Percentiles rank a stretch among this genome's conserved stretches.
These are phyloP conservation scores for Monilinia fructicola DNA, from an alignment of 2,329 filamentous ascomycete genomes.

Conservation along the genomic window DNA sequence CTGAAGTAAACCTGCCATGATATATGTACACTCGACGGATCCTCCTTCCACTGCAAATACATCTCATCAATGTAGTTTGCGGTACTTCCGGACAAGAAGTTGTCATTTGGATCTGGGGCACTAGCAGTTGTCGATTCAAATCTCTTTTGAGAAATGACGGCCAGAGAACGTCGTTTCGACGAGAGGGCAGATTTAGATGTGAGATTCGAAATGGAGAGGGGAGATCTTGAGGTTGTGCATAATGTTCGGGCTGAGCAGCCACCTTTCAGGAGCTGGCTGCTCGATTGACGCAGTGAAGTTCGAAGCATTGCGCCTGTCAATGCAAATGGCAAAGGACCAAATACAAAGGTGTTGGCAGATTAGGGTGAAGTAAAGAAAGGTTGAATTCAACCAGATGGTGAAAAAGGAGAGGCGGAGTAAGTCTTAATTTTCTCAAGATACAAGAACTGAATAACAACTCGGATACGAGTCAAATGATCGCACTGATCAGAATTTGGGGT, in stretches of 20 bases:
- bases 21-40: conserved; percentile 89
- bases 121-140: conserved; percentile 56
- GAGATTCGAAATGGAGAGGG: conserved; percentile 44
- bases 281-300: conserved; percentile 63
- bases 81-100: conserved; percentile 93
- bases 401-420: conserved; percentile 52
- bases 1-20: conserved; percentile 99
- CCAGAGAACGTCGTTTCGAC: conserved; percentile 49
- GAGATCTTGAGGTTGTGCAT: conserved; percentile 43
- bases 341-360: background rate
- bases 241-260: conserved; percentile 46
- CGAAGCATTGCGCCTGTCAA: conserved; percentile 65
- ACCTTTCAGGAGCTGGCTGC: conserved; percentile 61
- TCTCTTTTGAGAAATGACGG: conserved; percentile 49
- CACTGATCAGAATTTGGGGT: conserved; percentile 22
- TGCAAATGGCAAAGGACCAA: conserved; percentile 35
- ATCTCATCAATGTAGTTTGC: conserved; percentile 99
- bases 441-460: conserved; percentile 21
- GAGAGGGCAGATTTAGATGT: conserved; percentile 45
- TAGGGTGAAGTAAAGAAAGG: conserved; percentile 1
- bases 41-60: conserved; percentile 96
- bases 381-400: conserved; percentile 9
- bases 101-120: conserved; percentile 80
- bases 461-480: conserved; percentile 24
- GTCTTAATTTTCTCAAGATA: conserved; percentile 40